These are phyloP conservation scores for Casuarina equisetifolia DNA, from an alignment of 306 rosid species.

Conservation along the genomic window DNA sequence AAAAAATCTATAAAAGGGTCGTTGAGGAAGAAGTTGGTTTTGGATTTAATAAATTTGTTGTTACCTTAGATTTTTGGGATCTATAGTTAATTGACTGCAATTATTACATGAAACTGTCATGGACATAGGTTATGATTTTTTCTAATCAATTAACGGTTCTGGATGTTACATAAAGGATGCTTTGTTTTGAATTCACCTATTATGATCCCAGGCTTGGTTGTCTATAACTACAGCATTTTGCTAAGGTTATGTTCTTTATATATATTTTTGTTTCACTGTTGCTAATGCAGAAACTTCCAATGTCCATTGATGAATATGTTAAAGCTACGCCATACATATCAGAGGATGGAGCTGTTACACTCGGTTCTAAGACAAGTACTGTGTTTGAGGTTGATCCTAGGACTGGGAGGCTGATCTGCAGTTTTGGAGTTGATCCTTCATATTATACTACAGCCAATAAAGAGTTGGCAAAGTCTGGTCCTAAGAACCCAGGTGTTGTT, in stretches of 20 bases:
- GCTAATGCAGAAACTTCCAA: conserved; percentile 59
- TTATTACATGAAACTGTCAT: background rate
- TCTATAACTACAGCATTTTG: conserved; percentile 2
- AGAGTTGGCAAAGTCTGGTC: conserved; percentile 37
- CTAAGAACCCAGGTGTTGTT: conserved; percentile 28
- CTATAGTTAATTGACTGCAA: conserved; percentile 5
- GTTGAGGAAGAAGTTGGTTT: background rate
- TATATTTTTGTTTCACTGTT: conserved; percentile 26
- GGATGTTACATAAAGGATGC: background rate
- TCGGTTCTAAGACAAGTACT: conserved; percentile 62
- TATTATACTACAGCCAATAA: conserved; percentile 30
- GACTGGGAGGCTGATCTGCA: conserved; percentile 54
- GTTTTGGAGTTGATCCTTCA: conserved; percentile 29
- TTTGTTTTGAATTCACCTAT: background rate
- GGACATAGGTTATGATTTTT: background rate
- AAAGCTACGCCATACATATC: conserved; percentile 48
- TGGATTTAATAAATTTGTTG: background rate
- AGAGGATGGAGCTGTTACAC: conserved; percentile 72
- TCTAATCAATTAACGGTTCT: conserved; percentile 5
- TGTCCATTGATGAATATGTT: conserved; percentile 54
- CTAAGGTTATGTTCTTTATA: background rate
- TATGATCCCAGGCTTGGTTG: conserved; percentile 4
- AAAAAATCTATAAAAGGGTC: background rate
- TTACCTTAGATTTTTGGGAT: background rate
- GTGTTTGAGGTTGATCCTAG: conserved; percentile 64